Evolutionary conservation across 176 grass and related monocot genomes (phyloP).

Genomic region (Chrysopogon serrulatus): DNA sequence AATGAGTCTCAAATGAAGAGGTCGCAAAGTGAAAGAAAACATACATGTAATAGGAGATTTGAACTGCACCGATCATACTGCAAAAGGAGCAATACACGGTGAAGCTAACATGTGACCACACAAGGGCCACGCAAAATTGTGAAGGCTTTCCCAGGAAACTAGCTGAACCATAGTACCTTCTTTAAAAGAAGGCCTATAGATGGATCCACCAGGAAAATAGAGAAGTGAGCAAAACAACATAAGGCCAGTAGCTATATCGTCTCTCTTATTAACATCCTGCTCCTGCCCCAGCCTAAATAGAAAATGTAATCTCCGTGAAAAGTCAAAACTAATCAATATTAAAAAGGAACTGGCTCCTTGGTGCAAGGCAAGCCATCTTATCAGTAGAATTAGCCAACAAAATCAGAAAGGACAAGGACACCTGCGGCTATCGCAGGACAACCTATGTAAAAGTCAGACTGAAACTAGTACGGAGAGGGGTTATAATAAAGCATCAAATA

Average conservation of each 20-base stretch:
- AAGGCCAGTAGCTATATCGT: neutral
- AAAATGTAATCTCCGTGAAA: neutral
- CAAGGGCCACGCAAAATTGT: neutral
- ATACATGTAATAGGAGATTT: neutral
- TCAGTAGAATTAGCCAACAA: neutral
- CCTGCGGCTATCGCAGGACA: neutral
- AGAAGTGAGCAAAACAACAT: neutral
- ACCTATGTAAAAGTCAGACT: constrained; percentile 16
- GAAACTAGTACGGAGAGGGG: neutral
- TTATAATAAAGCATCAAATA: neutral
- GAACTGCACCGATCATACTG: neutral
- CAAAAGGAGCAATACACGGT: neutral
- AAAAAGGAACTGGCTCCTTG: neutral
- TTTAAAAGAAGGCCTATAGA: constrained; percentile 21
- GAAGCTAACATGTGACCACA: neutral
- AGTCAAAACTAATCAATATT: constrained; percentile 24
- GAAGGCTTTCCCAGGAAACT: constrained; percentile 9
- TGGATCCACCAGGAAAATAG: neutral
- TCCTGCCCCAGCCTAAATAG: constrained; percentile 7
- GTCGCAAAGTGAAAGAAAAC: neutral
- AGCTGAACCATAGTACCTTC: constrained; percentile 19
- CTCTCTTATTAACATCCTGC: neutral
- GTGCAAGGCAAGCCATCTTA: constrained; percentile 17
- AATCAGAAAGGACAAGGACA: constrained; percentile 22
- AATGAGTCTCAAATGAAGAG: neutral